A percentile compares a stretch with the other conserved stretches of the same genome.
These are phyloP conservation scores for Hysterangium stoloniferum DNA, from an alignment of 768 basidiomycete genomes.

Conservation along the genomic window DNA sequence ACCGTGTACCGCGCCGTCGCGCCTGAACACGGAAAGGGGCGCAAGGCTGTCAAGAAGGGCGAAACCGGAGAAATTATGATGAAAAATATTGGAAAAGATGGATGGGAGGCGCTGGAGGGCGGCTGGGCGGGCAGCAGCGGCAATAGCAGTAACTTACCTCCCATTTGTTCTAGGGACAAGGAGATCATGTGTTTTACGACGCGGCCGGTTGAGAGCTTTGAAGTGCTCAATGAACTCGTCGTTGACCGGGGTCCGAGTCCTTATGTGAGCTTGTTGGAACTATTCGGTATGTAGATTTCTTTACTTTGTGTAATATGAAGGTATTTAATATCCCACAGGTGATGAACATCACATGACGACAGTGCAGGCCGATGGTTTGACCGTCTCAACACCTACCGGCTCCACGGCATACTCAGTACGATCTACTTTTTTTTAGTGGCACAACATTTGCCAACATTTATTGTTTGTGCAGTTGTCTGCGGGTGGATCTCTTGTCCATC, in stretches of 20 bases:
- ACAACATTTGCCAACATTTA: constrained; percentile 6
- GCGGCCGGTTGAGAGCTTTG: constrained; percentile 90
- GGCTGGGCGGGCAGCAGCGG: constrained; percentile 46
- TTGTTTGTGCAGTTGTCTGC: constrained; percentile 62
- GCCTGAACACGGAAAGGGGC: constrained; percentile 55
- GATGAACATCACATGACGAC: constrained; percentile 99
- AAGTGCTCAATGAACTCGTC: constrained; percentile 93
- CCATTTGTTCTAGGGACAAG: constrained; percentile 80
- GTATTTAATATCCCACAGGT: constrained; percentile 37
- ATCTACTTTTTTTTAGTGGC: too few relatives aligned
- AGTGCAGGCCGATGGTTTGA: constrained; percentile 95
- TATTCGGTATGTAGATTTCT: constrained; percentile 68
- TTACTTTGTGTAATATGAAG: constrained; percentile 5
- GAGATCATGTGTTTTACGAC: constrained; percentile 99
- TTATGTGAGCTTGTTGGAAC: constrained; percentile 89
- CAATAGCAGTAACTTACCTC: constrained; percentile 11
- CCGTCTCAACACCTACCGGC: constrained; percentile 92
- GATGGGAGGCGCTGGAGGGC: constrained; percentile 95
- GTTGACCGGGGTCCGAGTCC: constrained; percentile 98
- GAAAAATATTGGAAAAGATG: constrained; percentile 81
- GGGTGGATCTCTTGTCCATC: constrained; percentile 95
- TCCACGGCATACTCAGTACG: constrained; percentile 96
- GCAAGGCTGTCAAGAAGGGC: constrained; percentile 85
- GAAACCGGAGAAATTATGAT: constrained; percentile 97
- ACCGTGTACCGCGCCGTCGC: constrained; percentile 92